These are phyloP conservation scores for Thalia dealbata DNA, from an alignment of 176 grass and related monocot genomes.

Conservation along the genomic window DNA sequence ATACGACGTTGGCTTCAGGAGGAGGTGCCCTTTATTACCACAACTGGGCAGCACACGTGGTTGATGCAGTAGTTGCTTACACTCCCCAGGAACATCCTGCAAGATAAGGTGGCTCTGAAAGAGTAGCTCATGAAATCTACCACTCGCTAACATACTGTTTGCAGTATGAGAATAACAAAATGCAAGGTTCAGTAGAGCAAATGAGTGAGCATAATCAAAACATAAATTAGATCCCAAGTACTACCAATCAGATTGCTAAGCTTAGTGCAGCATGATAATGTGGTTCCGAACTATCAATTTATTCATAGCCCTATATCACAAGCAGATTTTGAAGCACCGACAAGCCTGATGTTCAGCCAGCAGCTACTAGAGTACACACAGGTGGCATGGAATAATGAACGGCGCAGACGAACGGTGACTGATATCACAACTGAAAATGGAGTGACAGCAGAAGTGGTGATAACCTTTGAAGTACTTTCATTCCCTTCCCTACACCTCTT, in stretches of 20 bases:
- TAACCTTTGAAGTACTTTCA: background rate
- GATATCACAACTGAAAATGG: too few relatives aligned
- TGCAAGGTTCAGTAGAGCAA: background rate
- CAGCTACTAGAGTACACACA: background rate
- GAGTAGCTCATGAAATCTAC: background rate
- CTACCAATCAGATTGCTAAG: background rate
- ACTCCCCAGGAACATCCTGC: constrained; percentile 73
- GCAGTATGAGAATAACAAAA: too few relatives aligned
- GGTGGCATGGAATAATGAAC: background rate
- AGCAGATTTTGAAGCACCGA: background rate
- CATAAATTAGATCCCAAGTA: background rate
- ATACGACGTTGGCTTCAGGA: constrained; percentile 8
- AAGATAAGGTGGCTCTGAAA: background rate
- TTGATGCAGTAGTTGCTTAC: constrained; percentile 80
- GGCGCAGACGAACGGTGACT: background rate
- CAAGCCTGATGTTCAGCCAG: background rate
- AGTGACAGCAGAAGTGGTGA: background rate
- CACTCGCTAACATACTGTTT: too few relatives aligned
- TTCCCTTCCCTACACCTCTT: too few relatives aligned
- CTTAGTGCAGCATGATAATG: background rate
- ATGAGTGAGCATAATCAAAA: background rate
- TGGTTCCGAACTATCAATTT: background rate
- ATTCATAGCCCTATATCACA: background rate
- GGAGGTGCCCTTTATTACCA: constrained; percentile 51
- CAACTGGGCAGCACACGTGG: constrained; percentile 52